Percentiles rank a stretch among this genome's conserved stretches.
phyloP scores from a whole-genome alignment of 2,329 filamentous ascomycete species.

The Cadophora luteo-olivacea region DNA sequence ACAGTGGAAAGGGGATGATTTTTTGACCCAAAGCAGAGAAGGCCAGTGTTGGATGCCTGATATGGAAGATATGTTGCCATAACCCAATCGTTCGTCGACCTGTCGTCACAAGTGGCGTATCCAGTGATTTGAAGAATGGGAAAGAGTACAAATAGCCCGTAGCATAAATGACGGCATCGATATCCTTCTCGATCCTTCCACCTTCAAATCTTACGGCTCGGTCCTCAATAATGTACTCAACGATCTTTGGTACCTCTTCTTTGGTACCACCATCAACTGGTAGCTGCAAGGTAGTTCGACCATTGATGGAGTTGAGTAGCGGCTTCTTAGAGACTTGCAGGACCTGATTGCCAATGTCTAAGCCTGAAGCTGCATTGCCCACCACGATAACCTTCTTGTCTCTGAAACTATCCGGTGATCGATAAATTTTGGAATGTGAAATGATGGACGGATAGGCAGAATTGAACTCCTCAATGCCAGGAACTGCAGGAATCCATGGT shows the following conservation, averaged over 20 bases:
- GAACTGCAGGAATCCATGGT: conserved; percentile 69
- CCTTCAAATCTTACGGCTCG: conserved; percentile 71
- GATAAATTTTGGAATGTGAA: conserved; percentile 82
- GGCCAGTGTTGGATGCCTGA: conserved; percentile 76
- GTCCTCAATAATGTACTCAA: conserved; percentile 58
- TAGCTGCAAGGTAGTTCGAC: conserved; percentile 50
- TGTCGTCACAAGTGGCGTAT: conserved; percentile 65
- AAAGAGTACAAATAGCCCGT: conserved; percentile 89
- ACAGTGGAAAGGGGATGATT: conserved; percentile 85
- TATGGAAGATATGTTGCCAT: conserved; percentile 82
- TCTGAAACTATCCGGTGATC: conserved; percentile 65
- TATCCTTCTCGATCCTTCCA: conserved; percentile 65
- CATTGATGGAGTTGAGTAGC: conserved; percentile 69
- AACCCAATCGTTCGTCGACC: conserved; percentile 74
- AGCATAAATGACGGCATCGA: conserved; percentile 85
- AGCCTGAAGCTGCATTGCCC: conserved; percentile 82
- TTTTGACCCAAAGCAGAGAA: conserved; percentile 80
- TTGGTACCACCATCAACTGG: conserved; percentile 41
- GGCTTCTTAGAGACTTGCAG: conserved; percentile 62
- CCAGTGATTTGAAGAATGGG: conserved; percentile 67
- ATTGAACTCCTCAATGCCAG: conserved; percentile 66
- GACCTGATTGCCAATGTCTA: conserved; percentile 85
- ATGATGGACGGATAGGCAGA: conserved; percentile 64
- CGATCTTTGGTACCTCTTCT: conserved; percentile 64
- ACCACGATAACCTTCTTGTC: conserved; percentile 82